phyloP scores from a whole-genome alignment of 2,329 filamentous ascomycete species.

The Niveomyces coronatus region DNA sequence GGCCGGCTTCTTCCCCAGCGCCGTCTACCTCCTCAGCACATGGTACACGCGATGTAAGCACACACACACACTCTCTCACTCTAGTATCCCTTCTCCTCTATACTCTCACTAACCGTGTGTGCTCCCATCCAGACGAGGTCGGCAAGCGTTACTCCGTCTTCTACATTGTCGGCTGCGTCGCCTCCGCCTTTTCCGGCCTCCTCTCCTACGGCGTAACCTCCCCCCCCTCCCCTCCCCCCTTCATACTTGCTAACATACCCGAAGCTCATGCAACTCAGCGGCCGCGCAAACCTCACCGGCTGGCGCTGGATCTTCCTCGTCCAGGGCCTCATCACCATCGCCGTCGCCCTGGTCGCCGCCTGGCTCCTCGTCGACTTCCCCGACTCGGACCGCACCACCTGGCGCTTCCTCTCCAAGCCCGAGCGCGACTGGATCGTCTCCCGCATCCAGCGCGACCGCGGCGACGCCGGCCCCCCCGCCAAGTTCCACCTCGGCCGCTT shows the following conservation, averaged over 20 bases:
- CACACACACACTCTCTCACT: too few relatives aligned
- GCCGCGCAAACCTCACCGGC: slow-evolving; percentile 41
- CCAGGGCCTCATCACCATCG: slow-evolving; percentile 42
- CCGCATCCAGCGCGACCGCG: slow-evolving; percentile 46
- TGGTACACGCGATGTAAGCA: slow-evolving; percentile 60
- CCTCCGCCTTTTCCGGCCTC: slow-evolving; percentile 57
- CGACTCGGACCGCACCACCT: slow-evolving; percentile 42
- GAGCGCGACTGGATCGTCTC: slow-evolving; percentile 44
- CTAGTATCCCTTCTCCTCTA: too few relatives aligned
- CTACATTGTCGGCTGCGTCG: slow-evolving; percentile 57
- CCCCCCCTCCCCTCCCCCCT: slow-evolving; percentile 8
- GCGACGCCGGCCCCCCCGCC: slow-evolving; percentile 42
- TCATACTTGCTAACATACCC: too few relatives aligned
- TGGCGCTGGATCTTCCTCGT: slow-evolving; percentile 61
- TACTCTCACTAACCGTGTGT: slow-evolving; percentile 20
- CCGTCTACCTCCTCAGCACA: slow-evolving; percentile 60
- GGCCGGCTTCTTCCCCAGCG: slow-evolving; percentile 62
- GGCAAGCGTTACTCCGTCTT: slow-evolving; percentile 60
- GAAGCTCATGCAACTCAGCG: slow-evolving; percentile 54
- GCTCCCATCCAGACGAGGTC: slow-evolving; percentile 43
- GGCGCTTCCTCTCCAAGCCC: slow-evolving; percentile 40
- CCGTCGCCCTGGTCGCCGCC: slow-evolving; percentile 39
- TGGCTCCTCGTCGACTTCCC: slow-evolving; percentile 55
- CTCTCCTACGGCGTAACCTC: slow-evolving; percentile 53
- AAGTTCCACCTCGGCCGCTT: slow-evolving; percentile 40